Evolutionary conservation across 2,329 filamentous ascomycete genomes (phyloP).

Genomic region (Colletotrichum godetiae): DNA sequence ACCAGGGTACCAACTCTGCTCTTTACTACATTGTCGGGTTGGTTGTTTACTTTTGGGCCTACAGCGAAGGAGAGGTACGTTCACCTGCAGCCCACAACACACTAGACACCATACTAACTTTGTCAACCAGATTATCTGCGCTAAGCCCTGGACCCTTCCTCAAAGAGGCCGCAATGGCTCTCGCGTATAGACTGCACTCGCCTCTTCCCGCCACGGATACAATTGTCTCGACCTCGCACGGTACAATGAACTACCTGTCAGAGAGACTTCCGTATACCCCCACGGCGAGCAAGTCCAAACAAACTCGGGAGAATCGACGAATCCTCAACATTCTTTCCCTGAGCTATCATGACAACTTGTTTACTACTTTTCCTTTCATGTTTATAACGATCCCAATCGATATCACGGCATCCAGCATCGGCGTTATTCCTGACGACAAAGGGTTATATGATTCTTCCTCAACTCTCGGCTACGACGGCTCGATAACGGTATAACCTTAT

Average conservation of each 20-base stretch:
- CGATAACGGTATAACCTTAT: neutral
- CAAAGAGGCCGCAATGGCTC: conserved; percentile 55
- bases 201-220: neutral
- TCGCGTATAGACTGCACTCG: conserved; percentile 12
- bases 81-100: neutral
- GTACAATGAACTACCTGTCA: conserved; percentile 12
- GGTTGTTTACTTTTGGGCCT: conserved; percentile 94
- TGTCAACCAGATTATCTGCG: conserved; percentile 69
- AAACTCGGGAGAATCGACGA: conserved; percentile 26
- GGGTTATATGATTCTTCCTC: conserved; percentile 2
- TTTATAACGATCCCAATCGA: conserved; percentile 30
- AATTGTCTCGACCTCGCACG: conserved; percentile 18
- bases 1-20: conserved; percentile 92
- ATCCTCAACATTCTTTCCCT: conserved; percentile 25
- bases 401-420: conserved; percentile 37
- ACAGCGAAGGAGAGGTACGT: conserved; percentile 91
- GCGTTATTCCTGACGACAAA: conserved; percentile 33
- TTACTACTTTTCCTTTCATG: conserved; percentile 24
- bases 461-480: conserved; percentile 3
- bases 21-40: conserved; percentile 92
- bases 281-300: conserved; percentile 10
- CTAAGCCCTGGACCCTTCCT: conserved; percentile 77
- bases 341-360: conserved; percentile 20
- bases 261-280: conserved; percentile 6
- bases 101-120: conserved; percentile 36